Conservation (phyloP, 2,329 filamentous ascomycete species). For the Penicillium sp. region DNA sequence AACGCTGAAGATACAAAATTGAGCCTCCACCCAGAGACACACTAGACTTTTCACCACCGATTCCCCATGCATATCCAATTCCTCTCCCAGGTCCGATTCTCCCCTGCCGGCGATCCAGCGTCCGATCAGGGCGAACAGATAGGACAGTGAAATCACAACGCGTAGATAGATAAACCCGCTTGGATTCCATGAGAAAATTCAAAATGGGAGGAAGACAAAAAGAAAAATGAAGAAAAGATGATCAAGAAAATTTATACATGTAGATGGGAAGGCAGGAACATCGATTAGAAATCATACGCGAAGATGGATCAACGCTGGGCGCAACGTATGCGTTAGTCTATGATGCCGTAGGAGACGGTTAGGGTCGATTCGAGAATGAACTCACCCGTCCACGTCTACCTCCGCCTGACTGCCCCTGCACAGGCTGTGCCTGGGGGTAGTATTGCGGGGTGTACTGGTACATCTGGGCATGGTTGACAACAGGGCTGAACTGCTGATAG, state of each 20-base stretch:
- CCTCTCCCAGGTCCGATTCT: constrained; percentile 24
- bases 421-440: constrained; percentile 46
- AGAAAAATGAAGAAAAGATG: constrained; percentile 23
- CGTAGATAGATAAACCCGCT: constrained; percentile 34
- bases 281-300: constrained; percentile 26
- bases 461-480: constrained; percentile 45
- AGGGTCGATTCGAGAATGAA: constrained; percentile 15
- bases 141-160: constrained; percentile 29
- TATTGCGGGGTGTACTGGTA: constrained; percentile 56
- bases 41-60: constrained; percentile 25
- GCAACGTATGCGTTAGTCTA: background rate
- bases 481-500: constrained; percentile 49
- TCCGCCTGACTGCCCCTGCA: constrained; percentile 47
- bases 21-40: constrained; percentile 6
- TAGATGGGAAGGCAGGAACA: constrained; percentile 29
- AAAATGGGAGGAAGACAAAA: constrained; percentile 26
- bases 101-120: constrained; percentile 43
- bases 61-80: constrained; percentile 1
- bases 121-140: constrained; percentile 33
- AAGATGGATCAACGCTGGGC: constrained; percentile 33
- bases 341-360: constrained; percentile 5
- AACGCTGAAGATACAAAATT: constrained; percentile 13
- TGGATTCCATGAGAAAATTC: constrained; percentile 29
- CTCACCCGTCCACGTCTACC: constrained; percentile 57
- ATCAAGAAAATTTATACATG: constrained; percentile 37